phyloP scores from a whole-genome alignment of 257 asterid species.

The Ocimum tenuiflorum region DNA sequence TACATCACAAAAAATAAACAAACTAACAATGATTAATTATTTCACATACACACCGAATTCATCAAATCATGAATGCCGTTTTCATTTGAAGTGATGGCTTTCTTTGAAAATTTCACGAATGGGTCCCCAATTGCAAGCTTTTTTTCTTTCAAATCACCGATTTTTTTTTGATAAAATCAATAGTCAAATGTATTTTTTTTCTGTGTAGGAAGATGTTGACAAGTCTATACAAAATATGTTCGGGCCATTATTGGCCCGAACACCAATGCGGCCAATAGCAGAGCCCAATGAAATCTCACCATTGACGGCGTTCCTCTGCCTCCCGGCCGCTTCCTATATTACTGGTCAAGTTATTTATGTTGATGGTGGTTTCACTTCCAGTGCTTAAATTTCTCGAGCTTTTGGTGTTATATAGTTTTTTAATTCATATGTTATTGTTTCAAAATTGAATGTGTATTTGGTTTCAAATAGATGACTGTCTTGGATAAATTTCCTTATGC shows the following conservation, averaged over 20 bases:
- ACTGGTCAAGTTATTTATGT: conserved; percentile 36
- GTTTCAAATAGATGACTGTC: neutral
- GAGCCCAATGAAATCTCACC: conserved; percentile 31
- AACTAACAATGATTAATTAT: too few species aligned
- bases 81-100: neutral
- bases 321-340: conserved; percentile 36
- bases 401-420: neutral
- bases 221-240: neutral
- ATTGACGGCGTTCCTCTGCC: conserved; percentile 35
- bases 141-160: neutral
- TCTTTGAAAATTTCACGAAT: conserved; percentile 4
- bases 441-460: neutral
- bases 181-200: neutral
- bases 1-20: too few species aligned
- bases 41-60: too few species aligned
- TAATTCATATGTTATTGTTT: too few species aligned
- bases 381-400: neutral
- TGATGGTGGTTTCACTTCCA: conserved; percentile 31
- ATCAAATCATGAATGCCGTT: too few species aligned
- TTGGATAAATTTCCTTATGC: neutral
- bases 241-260: conserved; percentile 20
- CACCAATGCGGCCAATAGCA: conserved; percentile 17
- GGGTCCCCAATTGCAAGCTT: neutral
- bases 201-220: conserved; percentile 21
- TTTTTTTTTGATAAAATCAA: neutral